These are phyloP conservation scores for Daedalea quercina DNA, from an alignment of 768 basidiomycete species.

Conservation along the genomic window DNA sequence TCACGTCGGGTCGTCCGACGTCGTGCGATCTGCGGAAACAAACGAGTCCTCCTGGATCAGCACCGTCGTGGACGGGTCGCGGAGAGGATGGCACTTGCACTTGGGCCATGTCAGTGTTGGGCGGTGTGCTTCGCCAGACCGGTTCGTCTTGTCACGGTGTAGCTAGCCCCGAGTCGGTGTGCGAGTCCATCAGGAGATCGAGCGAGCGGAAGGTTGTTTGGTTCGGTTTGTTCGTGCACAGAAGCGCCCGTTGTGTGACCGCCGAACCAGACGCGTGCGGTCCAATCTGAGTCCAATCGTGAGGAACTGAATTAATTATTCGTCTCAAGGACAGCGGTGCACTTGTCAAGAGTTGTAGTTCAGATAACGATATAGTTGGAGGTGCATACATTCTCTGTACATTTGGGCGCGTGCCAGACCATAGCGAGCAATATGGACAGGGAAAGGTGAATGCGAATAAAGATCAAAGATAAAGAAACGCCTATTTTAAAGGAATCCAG, in stretches of 20 bases:
- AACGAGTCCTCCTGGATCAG: too few relatives aligned
- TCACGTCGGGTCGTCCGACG: neutral
- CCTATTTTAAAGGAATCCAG: neutral
- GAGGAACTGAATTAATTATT: too few relatives aligned
- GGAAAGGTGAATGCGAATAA: slow-evolving; percentile 14
- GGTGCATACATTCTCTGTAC: too few relatives aligned
- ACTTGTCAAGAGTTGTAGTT: too few relatives aligned
- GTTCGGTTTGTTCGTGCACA: neutral
- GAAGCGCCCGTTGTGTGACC: neutral
- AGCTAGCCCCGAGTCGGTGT: neutral
- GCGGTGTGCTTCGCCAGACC: neutral
- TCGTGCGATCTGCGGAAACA: neutral
- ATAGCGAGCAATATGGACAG: slow-evolving; percentile 15
- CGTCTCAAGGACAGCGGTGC: too few relatives aligned
- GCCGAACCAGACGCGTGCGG: too few relatives aligned
- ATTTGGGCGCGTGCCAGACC: neutral
- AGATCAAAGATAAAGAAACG: neutral
- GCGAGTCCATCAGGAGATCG: neutral
- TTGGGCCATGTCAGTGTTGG: neutral
- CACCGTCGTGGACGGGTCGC: too few relatives aligned
- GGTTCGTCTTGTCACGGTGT: neutral
- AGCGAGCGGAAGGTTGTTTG: slow-evolving; percentile 2
- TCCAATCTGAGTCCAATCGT: too few relatives aligned
- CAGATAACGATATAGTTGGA: too few relatives aligned
- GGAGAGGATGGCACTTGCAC: neutral